Conservation (phyloP, 768 basidiomycete species). For the Mycena rebaudengoi region DNA sequence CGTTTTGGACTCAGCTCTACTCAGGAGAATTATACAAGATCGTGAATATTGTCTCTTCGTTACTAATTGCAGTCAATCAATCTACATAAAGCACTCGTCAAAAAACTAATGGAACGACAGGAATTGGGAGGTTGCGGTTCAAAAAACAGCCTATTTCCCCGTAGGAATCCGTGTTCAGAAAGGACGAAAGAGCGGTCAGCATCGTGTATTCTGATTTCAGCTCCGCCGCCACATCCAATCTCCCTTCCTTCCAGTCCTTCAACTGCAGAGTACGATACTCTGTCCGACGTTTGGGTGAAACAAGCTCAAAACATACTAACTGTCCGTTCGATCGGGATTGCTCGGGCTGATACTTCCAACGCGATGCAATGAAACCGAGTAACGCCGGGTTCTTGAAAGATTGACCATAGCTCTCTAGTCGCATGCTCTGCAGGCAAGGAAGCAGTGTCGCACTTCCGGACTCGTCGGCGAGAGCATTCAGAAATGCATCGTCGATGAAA, state of each 20-base stretch:
- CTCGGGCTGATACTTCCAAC: slow-evolving; percentile 31
- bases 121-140: slow-evolving; percentile 18
- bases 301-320: slow-evolving; percentile 38
- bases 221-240: slow-evolving; percentile 36
- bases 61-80: too few species aligned
- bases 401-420: slow-evolving; percentile 47
- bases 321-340: background rate
- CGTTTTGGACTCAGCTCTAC: too few species aligned
- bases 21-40: too few species aligned
- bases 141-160: slow-evolving; percentile 18
- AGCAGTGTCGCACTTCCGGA: slow-evolving; percentile 16
- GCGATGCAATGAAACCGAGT: slow-evolving; percentile 43
- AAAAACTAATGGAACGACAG: slow-evolving; percentile 13
- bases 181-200: slow-evolving; percentile 18
- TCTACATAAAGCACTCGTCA: background rate
- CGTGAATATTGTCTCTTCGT: too few species aligned
- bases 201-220: slow-evolving; percentile 17
- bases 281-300: slow-evolving; percentile 38
- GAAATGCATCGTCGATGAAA: slow-evolving; percentile 46
- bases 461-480: slow-evolving; percentile 30
- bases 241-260: slow-evolving; percentile 34
- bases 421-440: slow-evolving; percentile 35
- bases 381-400: slow-evolving; percentile 34
- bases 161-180: slow-evolving; percentile 19
- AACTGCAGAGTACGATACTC: slow-evolving; percentile 30